Percentiles rank a stretch among this genome's conserved stretches.
Evolutionary conservation across 768 basidiomycete species (phyloP).

Genomic region (Lentinula sp.): DNA sequence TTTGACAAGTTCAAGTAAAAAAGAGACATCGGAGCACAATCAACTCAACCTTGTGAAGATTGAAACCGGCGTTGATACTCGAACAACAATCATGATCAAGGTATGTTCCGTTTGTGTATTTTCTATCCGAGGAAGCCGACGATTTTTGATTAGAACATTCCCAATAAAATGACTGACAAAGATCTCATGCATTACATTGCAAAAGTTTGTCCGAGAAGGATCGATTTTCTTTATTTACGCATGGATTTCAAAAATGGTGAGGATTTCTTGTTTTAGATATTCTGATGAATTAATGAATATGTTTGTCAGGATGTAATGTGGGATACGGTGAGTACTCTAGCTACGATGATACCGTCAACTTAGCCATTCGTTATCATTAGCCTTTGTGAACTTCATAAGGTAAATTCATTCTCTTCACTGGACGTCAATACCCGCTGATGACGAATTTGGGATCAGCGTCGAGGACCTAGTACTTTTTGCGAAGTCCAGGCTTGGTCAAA

Average conservation of each 20-base stretch:
- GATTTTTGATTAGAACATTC: constrained; percentile 49
- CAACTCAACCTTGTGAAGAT: constrained; percentile 65
- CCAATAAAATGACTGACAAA: constrained; percentile 83
- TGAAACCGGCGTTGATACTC: constrained; percentile 70
- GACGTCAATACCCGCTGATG: neutral
- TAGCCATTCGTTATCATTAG: constrained; percentile 17
- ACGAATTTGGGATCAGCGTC: neutral
- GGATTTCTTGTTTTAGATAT: constrained; percentile 9
- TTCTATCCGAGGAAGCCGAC: no score
- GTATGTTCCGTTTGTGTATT: constrained; percentile 1
- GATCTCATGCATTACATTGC: constrained; percentile 64
- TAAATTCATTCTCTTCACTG: neutral
- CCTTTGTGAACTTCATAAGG: constrained; percentile 74
- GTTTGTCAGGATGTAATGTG: constrained; percentile 59
- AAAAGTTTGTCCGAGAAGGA: constrained; percentile 66
- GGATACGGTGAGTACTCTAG: constrained; percentile 22
- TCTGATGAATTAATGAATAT: neutral
- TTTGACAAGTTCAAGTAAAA: neutral
- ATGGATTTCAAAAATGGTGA: constrained; percentile 82
- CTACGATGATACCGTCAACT: neutral
- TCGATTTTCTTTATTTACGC: constrained; percentile 84
- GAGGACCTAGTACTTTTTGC: constrained; percentile 34
- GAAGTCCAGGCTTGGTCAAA: constrained; percentile 65
- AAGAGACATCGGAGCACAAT: constrained; percentile 35
- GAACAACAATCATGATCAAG: constrained; percentile 86